Evolutionary conservation across 2,329 filamentous ascomycete genomes (phyloP), one percentile per base, ranked within the genome.

Genomic region (Trichophyton simii): DNA sequence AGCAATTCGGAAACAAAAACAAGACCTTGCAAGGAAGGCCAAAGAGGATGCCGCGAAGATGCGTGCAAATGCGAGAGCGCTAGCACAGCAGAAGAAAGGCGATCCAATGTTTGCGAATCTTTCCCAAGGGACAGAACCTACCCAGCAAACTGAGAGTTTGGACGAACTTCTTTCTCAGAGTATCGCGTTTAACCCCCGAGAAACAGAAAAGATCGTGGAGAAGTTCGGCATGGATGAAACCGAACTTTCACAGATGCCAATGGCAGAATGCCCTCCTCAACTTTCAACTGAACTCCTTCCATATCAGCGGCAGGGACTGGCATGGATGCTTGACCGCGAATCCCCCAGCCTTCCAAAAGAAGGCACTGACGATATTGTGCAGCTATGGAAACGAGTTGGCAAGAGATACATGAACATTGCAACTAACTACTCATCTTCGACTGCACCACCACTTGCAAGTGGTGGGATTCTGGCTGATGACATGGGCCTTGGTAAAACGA

Each of bases 391-490:
- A 69, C 82, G 77, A 58, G 66, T 71, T 63, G 77, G 69, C 2
- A 74, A 72, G 60, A 70, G 71, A 28, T 89, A 84, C 67, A 81
- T 79, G 62, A 90, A 88, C 72, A 79, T 89, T 65, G 88, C 86
- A 63, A 92, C 85, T 0, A 85, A 85, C 59, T 91, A 85, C 70
- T 81, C 83, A 8, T 84, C 81, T 7, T 72, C 71, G 0, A 72
- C 71, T 2, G 73, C 80, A 1, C 89, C 89, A 0, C 72, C 76
- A 0, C 79, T 95, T 22, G 83, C 88, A 5, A 88, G 84, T 58
- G 91, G 91, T 18, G 91, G 91, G 36, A 91, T 96, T 58, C 79
- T 96, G 7, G 89, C 90, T 1, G 91, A 96, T 71, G 91, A 96
- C 68, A 96, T 96, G 91, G 91, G 91, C 2, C 75, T 96, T 3